A percentile compares a stretch with the other conserved stretches of the same genome.
Conservation (phyloP, 768 basidiomycete species). For the Galerina marginata region DNA sequence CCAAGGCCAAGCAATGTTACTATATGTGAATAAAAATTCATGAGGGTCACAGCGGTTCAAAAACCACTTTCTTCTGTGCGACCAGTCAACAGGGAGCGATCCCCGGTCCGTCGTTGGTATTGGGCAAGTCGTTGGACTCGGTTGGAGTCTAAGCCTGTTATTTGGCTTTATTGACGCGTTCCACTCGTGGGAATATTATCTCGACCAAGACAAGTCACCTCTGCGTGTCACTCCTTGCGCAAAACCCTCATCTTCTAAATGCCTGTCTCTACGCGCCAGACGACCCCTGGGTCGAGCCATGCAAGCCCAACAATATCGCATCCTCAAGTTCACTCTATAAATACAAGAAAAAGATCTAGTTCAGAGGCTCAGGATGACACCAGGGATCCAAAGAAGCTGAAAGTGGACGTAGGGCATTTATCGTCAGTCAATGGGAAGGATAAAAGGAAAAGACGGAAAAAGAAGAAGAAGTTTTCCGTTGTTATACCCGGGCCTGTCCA, state of each 20-base stretch:
- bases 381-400: conserved; percentile 37
- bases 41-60: too few species aligned
- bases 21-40: too few species aligned
- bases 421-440: conserved; percentile 24
- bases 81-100: too few species aligned
- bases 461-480: conserved; percentile 40
- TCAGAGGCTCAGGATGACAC: conserved; percentile 33
- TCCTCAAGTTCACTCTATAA: conserved; percentile 24
- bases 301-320: conserved; percentile 1
- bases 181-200: conserved; percentile 5
- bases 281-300: conserved; percentile 37
- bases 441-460: conserved; percentile 43
- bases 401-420: conserved; percentile 26
- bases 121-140: too few species aligned
- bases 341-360: conserved; percentile 37
- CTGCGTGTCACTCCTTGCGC: conserved; percentile 3
- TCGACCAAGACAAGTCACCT: background rate
- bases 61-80: too few species aligned
- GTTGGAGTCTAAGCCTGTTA: background rate
- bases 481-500: conserved; percentile 25
- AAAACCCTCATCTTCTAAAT: conserved; percentile 16
- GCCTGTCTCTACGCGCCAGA: conserved; percentile 37
- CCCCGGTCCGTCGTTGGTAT: too few species aligned
- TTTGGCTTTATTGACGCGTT: conserved; percentile 11
- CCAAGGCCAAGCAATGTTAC: too few species aligned